Percentiles rank a stretch among this genome's conserved stretches.
phyloP scores from a whole-genome alignment of 345 rosid species.

The Eucalyptus tenuipes region DNA sequence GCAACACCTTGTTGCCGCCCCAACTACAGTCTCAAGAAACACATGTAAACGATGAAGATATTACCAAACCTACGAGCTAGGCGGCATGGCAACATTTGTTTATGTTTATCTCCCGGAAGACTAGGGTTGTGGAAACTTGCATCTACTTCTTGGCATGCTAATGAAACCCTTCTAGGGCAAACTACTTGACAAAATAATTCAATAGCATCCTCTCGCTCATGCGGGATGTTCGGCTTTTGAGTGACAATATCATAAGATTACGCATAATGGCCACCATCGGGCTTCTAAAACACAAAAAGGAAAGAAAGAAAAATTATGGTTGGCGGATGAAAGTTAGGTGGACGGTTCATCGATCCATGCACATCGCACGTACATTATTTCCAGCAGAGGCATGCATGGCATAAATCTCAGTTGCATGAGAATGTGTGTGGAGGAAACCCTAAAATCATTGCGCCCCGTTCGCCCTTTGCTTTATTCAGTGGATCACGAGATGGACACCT shows the following conservation, averaged over 20 bases:
- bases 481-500: background rate
- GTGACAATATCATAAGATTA: background rate
- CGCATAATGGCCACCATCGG: background rate
- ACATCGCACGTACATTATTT: background rate
- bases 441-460: background rate
- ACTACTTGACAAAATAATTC: background rate
- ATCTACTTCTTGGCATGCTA: background rate
- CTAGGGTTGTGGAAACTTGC: background rate
- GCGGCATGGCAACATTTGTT: background rate
- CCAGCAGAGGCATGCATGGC: background rate
- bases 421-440: background rate
- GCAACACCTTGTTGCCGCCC: background rate
- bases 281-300: background rate
- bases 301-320: background rate
- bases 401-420: background rate
- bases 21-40: background rate
- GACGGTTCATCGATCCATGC: background rate
- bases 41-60: background rate
- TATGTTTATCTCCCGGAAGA: background rate
- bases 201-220: background rate
- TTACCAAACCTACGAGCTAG: background rate
- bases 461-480: background rate
- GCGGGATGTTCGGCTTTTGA: background rate
- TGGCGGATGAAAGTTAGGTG: background rate
- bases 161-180: background rate